Base-by-base conservation (phyloP, 2,329 filamentous ascomycete genomes). In the Catunica adiposa region DNA sequence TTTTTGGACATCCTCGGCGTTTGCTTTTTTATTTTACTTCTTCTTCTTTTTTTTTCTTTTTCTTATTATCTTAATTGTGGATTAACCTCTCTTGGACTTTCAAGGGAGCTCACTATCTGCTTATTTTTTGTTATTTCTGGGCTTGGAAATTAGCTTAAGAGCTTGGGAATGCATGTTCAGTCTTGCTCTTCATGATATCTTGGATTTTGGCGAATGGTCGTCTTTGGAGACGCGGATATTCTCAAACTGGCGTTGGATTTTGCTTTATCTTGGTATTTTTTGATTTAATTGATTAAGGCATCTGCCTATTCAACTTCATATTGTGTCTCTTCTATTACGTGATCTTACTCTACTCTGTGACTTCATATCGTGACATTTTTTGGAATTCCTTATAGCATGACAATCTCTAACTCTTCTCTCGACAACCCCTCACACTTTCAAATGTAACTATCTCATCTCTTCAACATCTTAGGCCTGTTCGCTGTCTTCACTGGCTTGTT, bases 111-210 rank as follows among this genome's bases (percentile, higher is more conserved):
- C n/a, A n/a, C n/a, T n/a, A n/a, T n/a, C n/a, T n/a, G n/a, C 9
- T 31, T 50, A 15, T 50, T 48, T 56, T 14, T 17, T 29, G 2
- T 56, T 53, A 9, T 50, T 26, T 42, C 48, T 40, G 17, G 20
- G 22, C 22, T 53, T 38, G 42, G 29, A 40, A 44, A 11, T 38
- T 17, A n/a, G 20, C 15, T 44, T 44, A 17, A n/a, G 34, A 9
- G 42, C 37, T 37, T 26, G 53, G 53, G 52, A 52, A 52, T 29
- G 53, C 56, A 58, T 58, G 56, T 58, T 51, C 53, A 58, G 53
- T 58, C 56, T 55, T 58, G 56, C 56, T 58, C 52, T 50, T 53
- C 52, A 46, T 29, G 40, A 44, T 44, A 44, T 44, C 40, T 51
- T 17, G 25, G 48, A 51, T 14, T 51, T 29, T 31, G 48, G n/a